phyloP scores from a whole-genome alignment of 768 basidiomycete genomes.

The Tephrocybe sp. region DNA sequence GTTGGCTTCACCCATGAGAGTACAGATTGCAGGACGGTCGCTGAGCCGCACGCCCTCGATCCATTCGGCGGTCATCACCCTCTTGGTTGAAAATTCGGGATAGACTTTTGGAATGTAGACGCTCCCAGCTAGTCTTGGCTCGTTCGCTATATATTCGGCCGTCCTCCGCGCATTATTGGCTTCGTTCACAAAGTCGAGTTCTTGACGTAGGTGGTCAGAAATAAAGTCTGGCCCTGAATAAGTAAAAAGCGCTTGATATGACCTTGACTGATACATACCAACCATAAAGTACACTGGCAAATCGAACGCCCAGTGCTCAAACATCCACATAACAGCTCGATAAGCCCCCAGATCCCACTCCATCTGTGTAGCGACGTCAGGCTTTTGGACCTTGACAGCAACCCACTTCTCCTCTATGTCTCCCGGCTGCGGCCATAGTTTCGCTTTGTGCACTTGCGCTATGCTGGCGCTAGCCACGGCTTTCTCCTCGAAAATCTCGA shows the following conservation, averaged over 20 bases:
- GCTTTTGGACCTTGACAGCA: slow-evolving; percentile 93
- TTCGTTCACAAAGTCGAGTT: slow-evolving; percentile 81
- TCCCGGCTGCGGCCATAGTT: slow-evolving; percentile 38
- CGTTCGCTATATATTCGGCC: slow-evolving; percentile 61
- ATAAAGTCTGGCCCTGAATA: slow-evolving; percentile 56
- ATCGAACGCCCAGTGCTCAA: slow-evolving; percentile 79
- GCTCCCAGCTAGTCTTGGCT: slow-evolving; percentile 64
- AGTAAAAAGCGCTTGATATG: background rate
- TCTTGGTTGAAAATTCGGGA: slow-evolving; percentile 67
- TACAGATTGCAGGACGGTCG: slow-evolving; percentile 54
- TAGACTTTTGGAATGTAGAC: slow-evolving; percentile 82
- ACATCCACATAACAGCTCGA: slow-evolving; percentile 74
- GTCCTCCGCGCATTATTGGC: slow-evolving; percentile 74
- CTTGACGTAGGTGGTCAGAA: slow-evolving; percentile 75
- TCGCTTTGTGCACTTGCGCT: slow-evolving; percentile 88
- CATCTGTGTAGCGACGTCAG: slow-evolving; percentile 81
- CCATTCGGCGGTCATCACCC: slow-evolving; percentile 84
- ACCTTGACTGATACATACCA: slow-evolving; percentile 38
- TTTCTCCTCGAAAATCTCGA: slow-evolving; percentile 71
- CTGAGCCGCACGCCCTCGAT: slow-evolving; percentile 74
- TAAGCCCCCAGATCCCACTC: slow-evolving; percentile 79
- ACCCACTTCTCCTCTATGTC: slow-evolving; percentile 61
- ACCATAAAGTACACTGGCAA: slow-evolving; percentile 81
- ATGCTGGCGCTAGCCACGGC: slow-evolving; percentile 88
- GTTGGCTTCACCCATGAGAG: slow-evolving; percentile 52